phyloP scores from a whole-genome alignment of 2,329 filamentous ascomycete species.

The Dothistroma septosporum region DNA sequence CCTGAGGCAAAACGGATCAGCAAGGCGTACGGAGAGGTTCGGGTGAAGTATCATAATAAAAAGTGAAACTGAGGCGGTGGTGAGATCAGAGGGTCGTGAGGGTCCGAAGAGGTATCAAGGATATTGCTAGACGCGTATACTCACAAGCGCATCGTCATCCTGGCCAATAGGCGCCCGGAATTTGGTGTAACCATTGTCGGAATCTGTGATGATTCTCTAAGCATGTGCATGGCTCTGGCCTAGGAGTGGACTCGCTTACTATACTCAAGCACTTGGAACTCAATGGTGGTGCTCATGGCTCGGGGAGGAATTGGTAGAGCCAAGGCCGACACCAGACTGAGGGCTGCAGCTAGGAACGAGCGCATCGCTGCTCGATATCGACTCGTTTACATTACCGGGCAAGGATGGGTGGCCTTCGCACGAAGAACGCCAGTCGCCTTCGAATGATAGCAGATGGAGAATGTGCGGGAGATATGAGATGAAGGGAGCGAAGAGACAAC shows the following conservation, averaged over 20 bases:
- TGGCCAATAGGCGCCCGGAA: slow-evolving; percentile 34
- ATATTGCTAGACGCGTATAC: slow-evolving; percentile 23
- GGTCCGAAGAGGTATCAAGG: slow-evolving; percentile 30
- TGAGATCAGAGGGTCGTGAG: slow-evolving; percentile 22
- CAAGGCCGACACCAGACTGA: slow-evolving; percentile 10
- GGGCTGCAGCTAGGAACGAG: slow-evolving; percentile 29
- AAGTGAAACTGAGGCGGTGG: slow-evolving; percentile 9
- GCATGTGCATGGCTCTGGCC: slow-evolving; percentile 7
- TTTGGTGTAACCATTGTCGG: slow-evolving; percentile 35
- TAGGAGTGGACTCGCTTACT: slow-evolving; percentile 9
- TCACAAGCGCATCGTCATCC: slow-evolving; percentile 39
- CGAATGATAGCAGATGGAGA: neutral
- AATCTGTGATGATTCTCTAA: slow-evolving; percentile 15
- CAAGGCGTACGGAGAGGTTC: slow-evolving; percentile 26
- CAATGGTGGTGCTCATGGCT: slow-evolving; percentile 2
- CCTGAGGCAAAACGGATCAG: slow-evolving; percentile 35
- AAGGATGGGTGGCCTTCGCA: slow-evolving; percentile 4
- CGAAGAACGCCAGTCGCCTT: neutral
- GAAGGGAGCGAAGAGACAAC: neutral
- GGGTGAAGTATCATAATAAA: neutral
- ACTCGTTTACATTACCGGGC: slow-evolving; percentile 8
- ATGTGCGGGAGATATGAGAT: neutral
- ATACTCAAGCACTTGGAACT: slow-evolving; percentile 20
- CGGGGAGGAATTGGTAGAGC: slow-evolving; percentile 13
- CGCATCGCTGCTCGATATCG: slow-evolving; percentile 20